phyloP scores from a whole-genome alignment of 345 rosid species.

The Bruguiera parviflora region DNA sequence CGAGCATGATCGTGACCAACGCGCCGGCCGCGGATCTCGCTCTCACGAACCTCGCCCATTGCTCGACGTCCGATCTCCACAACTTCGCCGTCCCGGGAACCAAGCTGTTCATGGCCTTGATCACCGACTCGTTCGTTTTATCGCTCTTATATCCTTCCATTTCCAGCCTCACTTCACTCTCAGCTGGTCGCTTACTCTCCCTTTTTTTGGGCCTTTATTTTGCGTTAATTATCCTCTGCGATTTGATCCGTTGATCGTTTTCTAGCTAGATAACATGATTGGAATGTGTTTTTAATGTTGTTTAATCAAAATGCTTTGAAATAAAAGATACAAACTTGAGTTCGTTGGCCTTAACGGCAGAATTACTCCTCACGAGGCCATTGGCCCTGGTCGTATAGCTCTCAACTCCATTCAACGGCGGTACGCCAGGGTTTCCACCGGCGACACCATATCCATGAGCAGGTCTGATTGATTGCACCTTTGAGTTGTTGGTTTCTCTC shows the following conservation, averaged over 20 bases:
- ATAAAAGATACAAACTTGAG: too few relatives aligned
- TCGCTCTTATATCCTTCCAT: constrained; percentile 76
- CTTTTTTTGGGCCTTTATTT: too few relatives aligned
- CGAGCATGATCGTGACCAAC: constrained; percentile 63
- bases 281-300: not conserved
- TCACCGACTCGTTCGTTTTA: constrained; percentile 54
- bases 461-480: constrained; percentile 40
- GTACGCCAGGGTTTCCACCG: constrained; percentile 74
- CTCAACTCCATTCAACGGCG: constrained; percentile 86
- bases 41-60: constrained; percentile 75
- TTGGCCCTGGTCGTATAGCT: constrained; percentile 56
- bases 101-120: constrained; percentile 62
- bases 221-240: not conserved
- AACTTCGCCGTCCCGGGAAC: constrained; percentile 72
- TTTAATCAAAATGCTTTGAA: not conserved
- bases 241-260: too few relatives aligned
- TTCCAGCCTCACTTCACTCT: not conserved
- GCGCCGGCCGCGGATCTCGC: constrained; percentile 80
- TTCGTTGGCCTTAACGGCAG: constrained; percentile 45
- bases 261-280: too few relatives aligned
- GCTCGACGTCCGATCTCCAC: constrained; percentile 81
- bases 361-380: constrained; percentile 65
- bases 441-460: constrained; percentile 57
- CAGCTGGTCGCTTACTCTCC: not conserved
- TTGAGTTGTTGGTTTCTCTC: not conserved